Evolutionary conservation across 2,329 filamentous ascomycete species (phyloP), one percentile per base, ranked within the genome.

Genomic region (Arthrobotrys megalospora): DNA sequence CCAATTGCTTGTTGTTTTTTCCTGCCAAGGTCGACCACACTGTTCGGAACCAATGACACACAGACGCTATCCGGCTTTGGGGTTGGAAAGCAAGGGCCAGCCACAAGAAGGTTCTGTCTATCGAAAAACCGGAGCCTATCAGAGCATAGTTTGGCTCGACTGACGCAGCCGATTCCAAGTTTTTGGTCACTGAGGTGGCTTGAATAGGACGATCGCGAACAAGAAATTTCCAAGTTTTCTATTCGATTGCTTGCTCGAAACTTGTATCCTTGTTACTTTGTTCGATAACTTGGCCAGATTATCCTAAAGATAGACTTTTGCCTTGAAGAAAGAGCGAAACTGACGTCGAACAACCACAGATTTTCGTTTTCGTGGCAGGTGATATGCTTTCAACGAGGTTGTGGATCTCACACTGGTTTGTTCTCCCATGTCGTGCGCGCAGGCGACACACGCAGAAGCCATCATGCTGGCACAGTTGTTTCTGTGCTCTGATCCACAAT

Each of bases 361-460:
- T 65, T 69, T 47, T 55, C 55, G 47, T 72, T 72, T 41, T 64
- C 68, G 68, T 72, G 58, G 47, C 38, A 55, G 58, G 45, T 71
- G 55, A 58, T 53, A 65, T 47, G 47, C 47, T 24, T 24, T 55
- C 58, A 58, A 45, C 34, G 45, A 45, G 45, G 34, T 45, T n/a
- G n/a, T 45, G 41, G 11, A 16, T 3, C n/a, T 45, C 41, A n/a
- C n/a, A 12, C 36, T 6, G 8, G 36, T 12, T 38, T 8, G 36
- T 12, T 45, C 14, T 41, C 34, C 12, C 16, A 28, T 58, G 52
- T 41, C 52, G 52, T 41, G 34, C 52, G 52, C 34, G 52, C 32
- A 58, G 28, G 32, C 36, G 16, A 60, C 55, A 60, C 55, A 43
- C 11, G 55, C 52, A 60, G 50, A 34, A 28, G 34, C 52, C 52